These are phyloP conservation scores for Fomitopsis betulina DNA, from an alignment of 1,284 basidiomycete species.

Conservation along the genomic window DNA sequence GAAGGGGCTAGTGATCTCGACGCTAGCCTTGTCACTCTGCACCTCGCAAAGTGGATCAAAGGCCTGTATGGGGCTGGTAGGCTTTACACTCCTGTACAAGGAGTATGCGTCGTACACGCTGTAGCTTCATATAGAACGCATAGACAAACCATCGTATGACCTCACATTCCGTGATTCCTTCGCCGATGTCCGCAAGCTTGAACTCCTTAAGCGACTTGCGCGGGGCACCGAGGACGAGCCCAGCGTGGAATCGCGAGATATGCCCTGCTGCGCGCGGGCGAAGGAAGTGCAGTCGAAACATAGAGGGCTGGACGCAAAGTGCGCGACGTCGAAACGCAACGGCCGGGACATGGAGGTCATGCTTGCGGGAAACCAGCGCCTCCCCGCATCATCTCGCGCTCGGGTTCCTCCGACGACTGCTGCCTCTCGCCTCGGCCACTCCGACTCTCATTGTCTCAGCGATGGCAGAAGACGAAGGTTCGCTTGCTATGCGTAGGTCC, in stretches of 20 bases:
- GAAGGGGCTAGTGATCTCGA: constrained; percentile 90
- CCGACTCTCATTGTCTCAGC: neutral
- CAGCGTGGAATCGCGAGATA: neutral
- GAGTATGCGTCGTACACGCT: neutral
- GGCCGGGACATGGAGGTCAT: neutral
- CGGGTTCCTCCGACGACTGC: neutral
- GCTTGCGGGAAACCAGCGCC: neutral
- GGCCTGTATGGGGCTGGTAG: constrained; percentile 54
- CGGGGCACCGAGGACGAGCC: neutral
- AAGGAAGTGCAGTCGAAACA: neutral
- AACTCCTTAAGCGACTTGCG: constrained; percentile 50
- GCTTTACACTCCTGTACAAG: constrained; percentile 52
- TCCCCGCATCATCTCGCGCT: neutral
- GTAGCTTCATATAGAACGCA: constrained; percentile 10
- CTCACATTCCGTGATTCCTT: constrained; percentile 89
- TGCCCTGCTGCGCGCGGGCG: neutral
- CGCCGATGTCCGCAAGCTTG: constrained; percentile 94
- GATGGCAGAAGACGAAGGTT: constrained; percentile 38
- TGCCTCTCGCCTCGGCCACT: neutral
- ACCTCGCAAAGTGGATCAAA: constrained; percentile 93
- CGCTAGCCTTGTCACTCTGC: constrained; percentile 91
- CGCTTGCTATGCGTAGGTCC: constrained; percentile 53
- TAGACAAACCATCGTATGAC: constrained; percentile 76
- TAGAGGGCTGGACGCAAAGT: neutral
- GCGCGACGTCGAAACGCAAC: neutral